These are phyloP conservation scores for Letharia columbiana DNA, from an alignment of 495 filamentous ascomycete species.

Conservation along the genomic window DNA sequence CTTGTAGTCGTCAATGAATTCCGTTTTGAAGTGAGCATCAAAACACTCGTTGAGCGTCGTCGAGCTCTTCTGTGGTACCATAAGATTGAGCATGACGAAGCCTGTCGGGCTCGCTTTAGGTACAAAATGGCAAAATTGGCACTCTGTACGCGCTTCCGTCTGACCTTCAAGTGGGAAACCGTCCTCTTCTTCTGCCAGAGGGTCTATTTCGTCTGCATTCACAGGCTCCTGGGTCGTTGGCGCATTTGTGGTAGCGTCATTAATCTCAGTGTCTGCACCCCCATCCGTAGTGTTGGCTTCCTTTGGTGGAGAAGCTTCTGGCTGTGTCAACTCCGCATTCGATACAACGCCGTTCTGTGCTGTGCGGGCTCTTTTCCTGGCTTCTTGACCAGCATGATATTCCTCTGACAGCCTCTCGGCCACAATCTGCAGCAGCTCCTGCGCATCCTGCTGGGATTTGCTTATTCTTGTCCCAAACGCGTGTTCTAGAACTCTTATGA, in stretches of 20 bases:
- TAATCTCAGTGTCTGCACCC: conserved; percentile 7
- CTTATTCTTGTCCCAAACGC: conserved; percentile 86
- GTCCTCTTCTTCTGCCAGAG: conserved; percentile 44
- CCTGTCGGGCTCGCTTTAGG: conserved; percentile 72
- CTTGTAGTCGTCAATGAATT: conserved; percentile 93
- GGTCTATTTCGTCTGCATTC: conserved; percentile 27
- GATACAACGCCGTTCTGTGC: not conserved
- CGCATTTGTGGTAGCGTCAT: conserved; percentile 16
- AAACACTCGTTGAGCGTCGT: conserved; percentile 69
- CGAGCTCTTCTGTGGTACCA: conserved; percentile 70
- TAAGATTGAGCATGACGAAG: conserved; percentile 87
- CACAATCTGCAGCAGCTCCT: conserved; percentile 92
- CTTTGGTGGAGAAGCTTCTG: conserved; percentile 18
- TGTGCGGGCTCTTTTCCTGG: conserved; percentile 40
- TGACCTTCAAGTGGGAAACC: conserved; percentile 82
- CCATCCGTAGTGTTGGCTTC: conserved; percentile 25
- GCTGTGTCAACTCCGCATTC: conserved; percentile 14
- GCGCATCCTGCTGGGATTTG: conserved; percentile 94
- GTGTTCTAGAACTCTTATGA: conserved; percentile 70
- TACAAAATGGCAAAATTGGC: conserved; percentile 77
- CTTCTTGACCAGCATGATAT: conserved; percentile 74
- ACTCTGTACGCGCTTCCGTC: conserved; percentile 88
- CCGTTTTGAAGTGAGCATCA: conserved; percentile 86
- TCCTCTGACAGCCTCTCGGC: conserved; percentile 88
- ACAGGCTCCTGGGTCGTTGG: conserved; percentile 8